phyloP scores from a whole-genome alignment of 2,329 filamentous ascomycete genomes.

The Fusarium pininemorale region DNA sequence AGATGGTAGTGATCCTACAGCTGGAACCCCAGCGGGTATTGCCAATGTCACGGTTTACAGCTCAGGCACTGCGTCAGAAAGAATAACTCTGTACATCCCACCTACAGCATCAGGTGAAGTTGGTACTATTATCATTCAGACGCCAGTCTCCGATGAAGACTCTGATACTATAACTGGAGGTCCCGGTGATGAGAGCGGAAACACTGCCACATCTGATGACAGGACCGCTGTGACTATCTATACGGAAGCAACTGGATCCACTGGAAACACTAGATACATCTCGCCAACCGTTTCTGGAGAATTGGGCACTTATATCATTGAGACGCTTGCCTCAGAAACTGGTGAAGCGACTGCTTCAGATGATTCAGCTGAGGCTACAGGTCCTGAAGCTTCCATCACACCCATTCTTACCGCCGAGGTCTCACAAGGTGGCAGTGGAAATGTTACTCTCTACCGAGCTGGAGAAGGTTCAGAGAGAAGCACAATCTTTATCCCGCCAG shows the following conservation, averaged over 20 bases:
- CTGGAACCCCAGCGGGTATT: fast-evolving
- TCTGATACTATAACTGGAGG: not conserved
- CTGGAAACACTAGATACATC: not conserved
- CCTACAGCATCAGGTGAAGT: not conserved
- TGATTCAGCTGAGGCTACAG: not conserved
- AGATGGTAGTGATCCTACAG: not conserved
- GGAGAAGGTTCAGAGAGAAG: not conserved
- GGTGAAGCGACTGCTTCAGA: not conserved
- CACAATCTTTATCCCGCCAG: conserved; percentile 8
- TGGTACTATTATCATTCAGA: conserved; percentile 1
- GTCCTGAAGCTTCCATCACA: not conserved
- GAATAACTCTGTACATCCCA: not conserved
- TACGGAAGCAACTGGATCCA: not conserved
- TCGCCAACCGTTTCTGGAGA: not conserved
- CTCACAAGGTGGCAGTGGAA: not conserved
- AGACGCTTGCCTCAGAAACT: not conserved
- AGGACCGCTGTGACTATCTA: not conserved
- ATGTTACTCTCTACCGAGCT: conserved; percentile 9
- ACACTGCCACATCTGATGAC: not conserved
- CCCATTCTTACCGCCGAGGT: not conserved
- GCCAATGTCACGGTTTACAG: not conserved
- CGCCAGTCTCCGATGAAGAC: not conserved
- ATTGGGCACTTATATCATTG: not conserved
- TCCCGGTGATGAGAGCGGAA: not conserved
- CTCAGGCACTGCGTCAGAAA: not conserved